These are phyloP conservation scores for Epichloe glyceriae DNA, from an alignment of 2,329 filamentous ascomycete species.

Conservation along the genomic window DNA sequence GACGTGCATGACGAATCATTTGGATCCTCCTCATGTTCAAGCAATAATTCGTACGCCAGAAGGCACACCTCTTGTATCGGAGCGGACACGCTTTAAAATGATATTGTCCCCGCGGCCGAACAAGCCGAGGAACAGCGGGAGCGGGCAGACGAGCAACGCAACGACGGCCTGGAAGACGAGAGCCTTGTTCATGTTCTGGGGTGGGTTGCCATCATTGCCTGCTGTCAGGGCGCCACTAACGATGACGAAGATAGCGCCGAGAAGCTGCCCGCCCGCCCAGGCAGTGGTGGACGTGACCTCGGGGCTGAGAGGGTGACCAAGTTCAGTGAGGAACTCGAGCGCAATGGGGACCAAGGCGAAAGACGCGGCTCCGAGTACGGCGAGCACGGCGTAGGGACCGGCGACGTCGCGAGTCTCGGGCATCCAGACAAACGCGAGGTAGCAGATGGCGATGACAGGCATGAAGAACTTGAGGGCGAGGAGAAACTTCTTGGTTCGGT, in stretches of 20 bases:
- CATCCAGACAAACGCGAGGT: slow-evolving; percentile 73
- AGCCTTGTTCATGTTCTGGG: slow-evolving; percentile 58
- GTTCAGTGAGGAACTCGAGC: slow-evolving; percentile 76
- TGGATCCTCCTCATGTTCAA: background rate
- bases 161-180: slow-evolving; percentile 71
- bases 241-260: slow-evolving; percentile 77
- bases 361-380: slow-evolving; percentile 62
- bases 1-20: too few relatives aligned
- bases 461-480: slow-evolving; percentile 59
- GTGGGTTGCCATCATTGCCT: slow-evolving; percentile 39
- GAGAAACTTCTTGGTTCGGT: slow-evolving; percentile 71
- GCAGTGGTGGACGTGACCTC: slow-evolving; percentile 73
- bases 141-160: slow-evolving; percentile 48
- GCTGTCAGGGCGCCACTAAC: slow-evolving; percentile 63
- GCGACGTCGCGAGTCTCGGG: slow-evolving; percentile 43
- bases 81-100: slow-evolving; percentile 34
- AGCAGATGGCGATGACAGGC: slow-evolving; percentile 59
- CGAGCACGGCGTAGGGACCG: slow-evolving; percentile 63
- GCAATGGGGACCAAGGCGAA: slow-evolving; percentile 75
- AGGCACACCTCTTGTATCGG: slow-evolving; percentile 22
- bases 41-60: background rate
- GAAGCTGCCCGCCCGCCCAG: slow-evolving; percentile 76
- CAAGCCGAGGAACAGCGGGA: slow-evolving; percentile 55
- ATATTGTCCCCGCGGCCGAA: slow-evolving; percentile 49
- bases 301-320: slow-evolving; percentile 75